Evolutionary conservation across 192 early-diverging fungal species (phyloP), one percentile per base, ranked within the genome.

Genomic region (Irineochytrium annulatum): DNA sequence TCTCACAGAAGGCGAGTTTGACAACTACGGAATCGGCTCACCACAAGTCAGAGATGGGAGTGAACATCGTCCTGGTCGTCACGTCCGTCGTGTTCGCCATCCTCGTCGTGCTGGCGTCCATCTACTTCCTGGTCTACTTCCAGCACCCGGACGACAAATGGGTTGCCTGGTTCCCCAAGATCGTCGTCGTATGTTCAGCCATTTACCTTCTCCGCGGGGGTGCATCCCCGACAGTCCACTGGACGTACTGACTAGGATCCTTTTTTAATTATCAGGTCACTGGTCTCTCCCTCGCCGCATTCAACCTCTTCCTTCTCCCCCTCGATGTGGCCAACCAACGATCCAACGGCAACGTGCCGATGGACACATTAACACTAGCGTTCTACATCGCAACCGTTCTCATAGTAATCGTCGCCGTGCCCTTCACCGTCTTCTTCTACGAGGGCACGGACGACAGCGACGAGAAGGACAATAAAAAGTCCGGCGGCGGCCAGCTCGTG

Each of bases 101-200:
- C 34, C 68, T 85, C 33, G 66, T 85, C 22, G 58, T 78, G 37
- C 48, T 82, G 16, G 75, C 69, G 17, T 43, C 82, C 2, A 44
- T 84, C 45, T 85, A 85, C 64, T 85, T 85, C 62, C 46, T 85
- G 24, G 74, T 80, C 5, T 85, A 85, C 67, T 85, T 83, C 54
- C 83, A 85, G 59, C 83, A 85, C 56, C 83, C 83, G 11, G 68
- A 82, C 57, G 83, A 85, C 67, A 83, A 80, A 57, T 82, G 79
- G 78, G 76, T 80, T 2, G 83, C 83, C 26, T 85, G 83, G 83
- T 74, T 84, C 43, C 83, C 83, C 20, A 85, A 85, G 65, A 46
- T 79, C 29, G 75, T 85, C 17, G 83, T 84, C 39, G 83, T 85
- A 62, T 29, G 67, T 68, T 20, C 33, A 28, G 27, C 26, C 31